Conservation (phyloP, 306 rosid species). For the Dicorynia guianensis region DNA sequence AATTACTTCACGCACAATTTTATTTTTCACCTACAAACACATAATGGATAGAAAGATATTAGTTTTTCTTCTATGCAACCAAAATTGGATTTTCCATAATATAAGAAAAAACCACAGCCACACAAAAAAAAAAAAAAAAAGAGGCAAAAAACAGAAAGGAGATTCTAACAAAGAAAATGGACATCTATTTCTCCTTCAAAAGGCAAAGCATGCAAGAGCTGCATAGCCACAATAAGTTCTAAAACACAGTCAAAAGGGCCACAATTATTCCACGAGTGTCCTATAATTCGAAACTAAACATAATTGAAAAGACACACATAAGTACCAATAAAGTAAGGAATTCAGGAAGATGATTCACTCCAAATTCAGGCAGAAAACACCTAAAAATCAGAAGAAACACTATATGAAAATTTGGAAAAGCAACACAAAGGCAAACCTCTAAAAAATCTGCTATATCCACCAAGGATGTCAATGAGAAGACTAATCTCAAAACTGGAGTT, state of each 20-base stretch:
- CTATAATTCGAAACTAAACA: background rate
- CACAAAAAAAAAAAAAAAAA: background rate
- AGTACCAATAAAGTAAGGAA: background rate
- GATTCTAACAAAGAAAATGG: background rate
- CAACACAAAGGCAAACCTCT: constrained; percentile 69
- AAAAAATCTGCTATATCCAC: constrained; percentile 82
- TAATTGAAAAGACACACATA: constrained; percentile 23
- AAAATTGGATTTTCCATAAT: background rate
- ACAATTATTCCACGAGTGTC: background rate
- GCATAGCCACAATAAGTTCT: background rate
- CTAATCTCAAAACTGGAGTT: constrained; percentile 82
- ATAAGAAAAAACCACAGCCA: too few relatives aligned
- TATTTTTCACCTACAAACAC: constrained; percentile 77
- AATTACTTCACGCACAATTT: constrained; percentile 86
- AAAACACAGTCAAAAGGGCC: background rate
- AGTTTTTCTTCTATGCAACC: constrained; percentile 27
- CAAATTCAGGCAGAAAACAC: background rate
- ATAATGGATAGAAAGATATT: background rate
- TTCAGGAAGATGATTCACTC: constrained; percentile 16
- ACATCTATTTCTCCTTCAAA: background rate
- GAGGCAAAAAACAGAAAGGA: background rate
- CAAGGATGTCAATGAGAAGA: constrained; percentile 79
- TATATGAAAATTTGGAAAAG: background rate
- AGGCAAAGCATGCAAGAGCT: background rate
- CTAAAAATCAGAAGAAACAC: constrained; percentile 5